Evolutionary conservation across 2,329 filamentous ascomycete species (phyloP).

Genomic region (Tympanopsis confertula): DNA sequence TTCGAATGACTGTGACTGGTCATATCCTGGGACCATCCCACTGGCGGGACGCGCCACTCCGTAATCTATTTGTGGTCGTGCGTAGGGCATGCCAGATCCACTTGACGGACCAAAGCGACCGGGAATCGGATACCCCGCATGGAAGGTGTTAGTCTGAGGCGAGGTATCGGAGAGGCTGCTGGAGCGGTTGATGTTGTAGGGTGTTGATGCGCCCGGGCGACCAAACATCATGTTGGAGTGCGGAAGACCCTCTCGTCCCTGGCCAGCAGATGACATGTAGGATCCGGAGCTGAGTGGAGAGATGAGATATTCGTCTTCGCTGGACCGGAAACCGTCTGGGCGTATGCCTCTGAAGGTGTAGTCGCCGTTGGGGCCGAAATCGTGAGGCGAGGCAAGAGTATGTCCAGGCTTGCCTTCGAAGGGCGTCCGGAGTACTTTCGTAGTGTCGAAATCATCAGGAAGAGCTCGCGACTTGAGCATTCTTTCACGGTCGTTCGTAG

Average conservation of each 20-base stretch:
- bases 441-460: constrained; percentile 60
- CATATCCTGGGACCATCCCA: not conserved
- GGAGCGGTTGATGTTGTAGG: not conserved
- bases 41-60: not conserved
- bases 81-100: not conserved
- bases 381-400: too few relatives aligned
- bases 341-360: too few relatives aligned
- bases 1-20: not conserved
- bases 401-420: constrained; percentile 41
- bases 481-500: constrained; percentile 57
- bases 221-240: too few relatives aligned
- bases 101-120: too few relatives aligned
- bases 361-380: too few relatives aligned
- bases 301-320: not conserved
- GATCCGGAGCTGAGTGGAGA: not conserved
- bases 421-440: constrained; percentile 56
- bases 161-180: too few relatives aligned
- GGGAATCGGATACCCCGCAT: too few relatives aligned
- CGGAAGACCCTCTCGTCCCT: too few relatives aligned
- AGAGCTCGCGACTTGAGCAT: constrained; percentile 65
- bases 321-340: too few relatives aligned
- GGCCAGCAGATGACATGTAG: not conserved
- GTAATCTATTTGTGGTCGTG: not conserved
- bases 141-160: too few relatives aligned
- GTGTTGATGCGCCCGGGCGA: not conserved